Percentiles rank a stretch among this genome's conserved stretches.
Evolutionary conservation across 768 basidiomycete genomes (phyloP).

Genomic region (Heimioporus sp.): DNA sequence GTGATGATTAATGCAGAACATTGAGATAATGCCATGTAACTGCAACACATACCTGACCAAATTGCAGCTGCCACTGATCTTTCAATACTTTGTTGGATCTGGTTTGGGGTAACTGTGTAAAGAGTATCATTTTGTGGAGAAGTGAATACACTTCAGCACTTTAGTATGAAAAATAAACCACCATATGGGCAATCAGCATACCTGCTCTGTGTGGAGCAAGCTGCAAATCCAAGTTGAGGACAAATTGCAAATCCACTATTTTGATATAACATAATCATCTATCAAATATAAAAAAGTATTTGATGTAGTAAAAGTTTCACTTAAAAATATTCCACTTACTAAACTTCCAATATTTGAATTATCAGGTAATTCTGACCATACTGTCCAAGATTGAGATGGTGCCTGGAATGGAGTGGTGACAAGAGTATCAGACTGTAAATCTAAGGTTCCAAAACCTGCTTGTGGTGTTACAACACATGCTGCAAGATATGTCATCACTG

Average conservation of each 20-base stretch:
- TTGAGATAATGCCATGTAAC: neutral
- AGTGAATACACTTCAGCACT: neutral
- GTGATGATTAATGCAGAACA: neutral
- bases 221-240: neutral
- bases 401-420: neutral
- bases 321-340: neutral
- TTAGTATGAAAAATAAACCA: neutral
- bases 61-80: conserved; percentile 1
- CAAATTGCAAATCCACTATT: neutral
- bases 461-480: conserved; percentile 5
- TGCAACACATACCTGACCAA: conserved; percentile 9
- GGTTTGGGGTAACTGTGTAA: neutral
- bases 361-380: conserved; percentile 1
- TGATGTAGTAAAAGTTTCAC: neutral
- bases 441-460: neutral
- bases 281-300: fast-evolving
- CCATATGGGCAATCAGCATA: neutral
- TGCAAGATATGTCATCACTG: conserved; percentile 5
- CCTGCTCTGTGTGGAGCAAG: neutral
- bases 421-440: conserved; percentile 1
- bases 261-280: neutral
- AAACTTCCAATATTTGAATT: too few relatives aligned
- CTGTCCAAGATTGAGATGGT: neutral
- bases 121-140: neutral
- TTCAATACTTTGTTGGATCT: conserved; percentile 4